Evolutionary conservation across 2,329 filamentous ascomycete species (phyloP).

Genomic region (Juglanconis oblonga): DNA sequence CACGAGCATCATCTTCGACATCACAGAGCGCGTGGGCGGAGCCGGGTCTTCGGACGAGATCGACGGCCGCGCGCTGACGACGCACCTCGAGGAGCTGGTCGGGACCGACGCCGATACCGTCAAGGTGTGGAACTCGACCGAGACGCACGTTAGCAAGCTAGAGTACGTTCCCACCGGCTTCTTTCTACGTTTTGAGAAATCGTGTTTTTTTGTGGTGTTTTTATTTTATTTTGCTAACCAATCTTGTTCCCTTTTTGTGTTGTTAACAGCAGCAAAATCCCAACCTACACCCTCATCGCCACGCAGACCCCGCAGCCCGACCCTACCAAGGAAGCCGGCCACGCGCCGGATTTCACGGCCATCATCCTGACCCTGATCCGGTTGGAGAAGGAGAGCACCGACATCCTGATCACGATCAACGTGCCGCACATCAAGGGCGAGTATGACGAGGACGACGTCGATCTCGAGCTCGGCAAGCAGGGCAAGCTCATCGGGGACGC

Average conservation of each 20-base stretch:
- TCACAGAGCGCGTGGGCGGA: constrained; percentile 73
- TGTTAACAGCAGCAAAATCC: constrained; percentile 43
- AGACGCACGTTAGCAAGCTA: constrained; percentile 56
- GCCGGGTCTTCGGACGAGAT: constrained; percentile 53
- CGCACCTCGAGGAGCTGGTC: constrained; percentile 67
- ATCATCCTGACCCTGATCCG: constrained; percentile 76
- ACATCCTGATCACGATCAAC: constrained; percentile 83
- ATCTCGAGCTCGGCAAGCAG: constrained; percentile 61
- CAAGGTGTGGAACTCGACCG: constrained; percentile 64
- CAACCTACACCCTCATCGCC: constrained; percentile 68
- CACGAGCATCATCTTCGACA: constrained; percentile 85
- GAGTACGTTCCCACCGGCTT: constrained; percentile 36
- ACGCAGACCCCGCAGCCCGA: constrained; percentile 50
- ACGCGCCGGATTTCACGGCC: constrained; percentile 63
- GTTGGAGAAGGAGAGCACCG: constrained; percentile 71
- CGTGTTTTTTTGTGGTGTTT: neutral
- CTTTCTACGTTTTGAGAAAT: too few relatives aligned
- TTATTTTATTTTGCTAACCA: neutral
- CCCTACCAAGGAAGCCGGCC: constrained; percentile 30
- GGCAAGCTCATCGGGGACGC: constrained; percentile 67
- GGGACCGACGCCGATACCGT: constrained; percentile 61
- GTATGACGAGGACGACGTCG: constrained; percentile 70
- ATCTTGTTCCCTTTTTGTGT: neutral
- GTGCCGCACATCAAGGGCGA: constrained; percentile 77
- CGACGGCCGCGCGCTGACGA: constrained; percentile 68